A percentile compares a stretch with the other conserved stretches of the same genome.
These are phyloP conservation scores for Aureobasidium melanogenum DNA, from an alignment of 2,329 filamentous ascomycete species.

Conservation along the genomic window DNA sequence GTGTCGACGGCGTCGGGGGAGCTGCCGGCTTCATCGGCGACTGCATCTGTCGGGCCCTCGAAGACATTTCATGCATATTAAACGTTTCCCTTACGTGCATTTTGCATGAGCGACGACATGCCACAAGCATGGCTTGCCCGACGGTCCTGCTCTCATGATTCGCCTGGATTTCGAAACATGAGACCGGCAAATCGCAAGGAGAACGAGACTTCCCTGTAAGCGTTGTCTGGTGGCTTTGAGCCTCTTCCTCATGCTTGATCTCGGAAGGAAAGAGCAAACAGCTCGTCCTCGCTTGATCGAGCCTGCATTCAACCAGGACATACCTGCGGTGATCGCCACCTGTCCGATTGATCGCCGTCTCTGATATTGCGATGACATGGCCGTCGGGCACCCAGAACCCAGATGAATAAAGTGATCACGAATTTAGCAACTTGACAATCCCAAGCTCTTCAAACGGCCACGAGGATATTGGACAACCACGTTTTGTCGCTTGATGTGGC, in stretches of 20 bases:
- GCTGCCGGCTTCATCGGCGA: not conserved
- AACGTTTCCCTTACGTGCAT: not conserved
- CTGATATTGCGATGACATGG: not conserved
- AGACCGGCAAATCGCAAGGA: not conserved
- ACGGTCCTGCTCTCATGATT: not conserved
- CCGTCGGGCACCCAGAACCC: not conserved
- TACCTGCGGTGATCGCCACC: not conserved
- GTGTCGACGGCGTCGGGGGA: slow-evolving; percentile 2
- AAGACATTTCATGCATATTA: not conserved
- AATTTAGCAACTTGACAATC: not conserved
- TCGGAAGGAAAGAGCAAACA: not conserved
- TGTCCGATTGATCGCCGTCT: not conserved
- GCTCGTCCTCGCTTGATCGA: not conserved
- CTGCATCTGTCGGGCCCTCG: not conserved
- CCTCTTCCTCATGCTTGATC: not conserved
- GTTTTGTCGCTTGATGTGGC: not conserved
- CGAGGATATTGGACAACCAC: not conserved
- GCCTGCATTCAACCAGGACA: not conserved
- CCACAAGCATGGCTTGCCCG: too few species aligned
- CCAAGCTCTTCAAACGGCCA: not conserved
- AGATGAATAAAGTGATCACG: not conserved
- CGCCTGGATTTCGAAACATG: not conserved
- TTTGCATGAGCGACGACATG: not conserved
- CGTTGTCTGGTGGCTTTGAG: not conserved
- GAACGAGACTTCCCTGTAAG: not conserved